Base-by-base conservation (phyloP, 2,329 filamentous ascomycete genomes). In the Parastagonospora nodorum region DNA sequence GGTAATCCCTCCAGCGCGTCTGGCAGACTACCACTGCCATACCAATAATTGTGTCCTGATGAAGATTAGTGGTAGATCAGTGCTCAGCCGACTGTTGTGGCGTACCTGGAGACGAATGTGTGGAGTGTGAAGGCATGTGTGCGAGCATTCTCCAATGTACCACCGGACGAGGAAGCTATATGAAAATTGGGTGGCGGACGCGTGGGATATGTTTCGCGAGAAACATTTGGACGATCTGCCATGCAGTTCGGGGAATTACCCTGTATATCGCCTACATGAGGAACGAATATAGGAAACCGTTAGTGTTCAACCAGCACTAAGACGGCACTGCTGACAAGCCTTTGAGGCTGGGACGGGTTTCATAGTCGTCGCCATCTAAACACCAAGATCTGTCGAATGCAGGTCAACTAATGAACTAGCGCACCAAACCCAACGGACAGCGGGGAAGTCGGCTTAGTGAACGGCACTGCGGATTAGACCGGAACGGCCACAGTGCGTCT, bases 41-140 rank as follows among this genome's bases (percentile, higher is more conserved):
- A 68, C 68, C 68, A 73, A 53, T 66, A 71, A 53, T 62, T 67
- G 45, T 61, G 56, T 50, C 64, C 67, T 40, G 32, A 42, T 19
- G 43, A 40, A 9, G n/a, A 11, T 12, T 5, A 27, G 28, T 43
- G 15, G 15, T 46, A 9, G 19, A 14, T 19, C 19, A 15, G 16
- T 12, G n/a, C 32, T 11, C 8, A 16, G 39, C 12, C 39, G 46
- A 48, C 45, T 36, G 45, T 41, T 24, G 19, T 24, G 19, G 19
- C 58, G 55, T 60, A 73, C 69, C 66, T 52, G 68, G 65, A 51
- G 67, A 66, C 42, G 68, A 66, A 49, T 69, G 67, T 54, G 63
- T 58, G 36, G 66, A 60, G 60, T 68, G 66, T 55, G 67, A 57
- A 68, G 68, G 64, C 69, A 72, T 73, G 66, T 68, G 60, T 62